phyloP scores from a whole-genome alignment of 352 stramenopile genomes.

The Bremia lactucae region DNA sequence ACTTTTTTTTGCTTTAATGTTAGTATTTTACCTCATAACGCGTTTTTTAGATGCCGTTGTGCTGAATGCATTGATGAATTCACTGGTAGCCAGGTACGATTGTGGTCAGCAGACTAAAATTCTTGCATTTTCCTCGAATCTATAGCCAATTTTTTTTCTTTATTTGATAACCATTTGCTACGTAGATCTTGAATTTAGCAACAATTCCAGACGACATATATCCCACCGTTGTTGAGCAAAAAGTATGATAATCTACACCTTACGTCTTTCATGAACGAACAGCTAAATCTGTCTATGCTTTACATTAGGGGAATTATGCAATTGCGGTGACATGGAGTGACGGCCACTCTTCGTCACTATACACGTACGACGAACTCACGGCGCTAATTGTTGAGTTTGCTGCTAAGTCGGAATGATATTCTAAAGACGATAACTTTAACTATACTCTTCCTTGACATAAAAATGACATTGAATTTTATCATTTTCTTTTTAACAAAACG shows the following conservation, averaged over 20 bases:
- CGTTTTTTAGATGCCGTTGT: slow-evolving; percentile 50
- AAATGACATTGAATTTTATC: no score
- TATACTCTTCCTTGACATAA: no score
- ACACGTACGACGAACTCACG: slow-evolving; percentile 88
- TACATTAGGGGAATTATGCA: slow-evolving; percentile 93
- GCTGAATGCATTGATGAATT: slow-evolving; percentile 84
- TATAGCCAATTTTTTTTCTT: not conserved
- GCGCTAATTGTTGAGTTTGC: slow-evolving; percentile 43
- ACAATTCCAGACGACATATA: slow-evolving; percentile 67
- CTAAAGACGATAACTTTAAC: no score
- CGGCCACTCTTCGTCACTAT: slow-evolving; percentile 92
- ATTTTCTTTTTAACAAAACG: no score
- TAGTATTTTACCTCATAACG: not conserved
- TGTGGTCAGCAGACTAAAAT: not conserved
- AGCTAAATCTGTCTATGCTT: not conserved
- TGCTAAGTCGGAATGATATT: slow-evolving; percentile 2
- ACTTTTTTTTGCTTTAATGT: not conserved
- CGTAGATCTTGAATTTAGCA: slow-evolving; percentile 59
- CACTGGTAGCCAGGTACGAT: slow-evolving; percentile 57
- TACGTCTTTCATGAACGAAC: not conserved
- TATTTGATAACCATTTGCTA: not conserved
- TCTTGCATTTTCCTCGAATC: no score
- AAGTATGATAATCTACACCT: slow-evolving; percentile 28
- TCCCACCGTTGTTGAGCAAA: slow-evolving; percentile 73
- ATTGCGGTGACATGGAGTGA: slow-evolving; percentile 96